phyloP scores from a whole-genome alignment of 352 stramenopile species.

The Globisporangium abappressorium region DNA sequence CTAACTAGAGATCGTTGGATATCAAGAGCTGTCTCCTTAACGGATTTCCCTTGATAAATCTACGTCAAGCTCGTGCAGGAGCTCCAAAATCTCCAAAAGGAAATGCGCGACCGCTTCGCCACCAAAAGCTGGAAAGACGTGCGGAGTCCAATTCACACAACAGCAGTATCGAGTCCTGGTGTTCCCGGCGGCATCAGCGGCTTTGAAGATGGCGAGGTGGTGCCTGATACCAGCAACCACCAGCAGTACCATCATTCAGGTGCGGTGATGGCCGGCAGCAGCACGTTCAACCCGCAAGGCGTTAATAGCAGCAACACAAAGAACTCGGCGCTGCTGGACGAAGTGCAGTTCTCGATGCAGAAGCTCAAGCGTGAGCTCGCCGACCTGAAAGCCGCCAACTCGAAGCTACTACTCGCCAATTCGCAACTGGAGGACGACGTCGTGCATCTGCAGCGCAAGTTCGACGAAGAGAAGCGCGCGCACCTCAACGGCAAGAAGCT shows the following conservation, averaged over 20 bases:
- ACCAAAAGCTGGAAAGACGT: conserved; percentile 18
- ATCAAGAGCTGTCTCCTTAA: conserved; percentile 12
- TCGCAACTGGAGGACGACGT: conserved; percentile 78
- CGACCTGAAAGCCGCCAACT: conserved; percentile 56
- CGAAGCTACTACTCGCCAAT: conserved; percentile 58
- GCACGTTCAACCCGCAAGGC: neutral
- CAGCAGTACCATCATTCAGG: neutral
- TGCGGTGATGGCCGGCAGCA: neutral
- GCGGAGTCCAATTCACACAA: neutral
- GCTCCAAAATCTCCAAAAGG: conserved; percentile 48
- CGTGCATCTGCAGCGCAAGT: conserved; percentile 58
- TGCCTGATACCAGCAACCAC: neutral
- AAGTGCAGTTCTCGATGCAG: conserved; percentile 65
- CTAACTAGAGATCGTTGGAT: neutral
- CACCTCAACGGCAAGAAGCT: conserved; percentile 67
- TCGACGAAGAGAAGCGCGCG: conserved; percentile 62
- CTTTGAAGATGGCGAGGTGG: neutral
- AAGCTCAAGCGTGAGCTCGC: conserved; percentile 68
- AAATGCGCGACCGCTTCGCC: conserved; percentile 40
- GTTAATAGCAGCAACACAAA: conserved; percentile 7
- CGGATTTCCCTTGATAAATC: neutral
- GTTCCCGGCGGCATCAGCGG: neutral
- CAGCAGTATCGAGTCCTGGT: neutral
- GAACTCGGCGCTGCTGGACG: conserved; percentile 34
- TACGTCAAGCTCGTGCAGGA: conserved; percentile 56